Percentiles rank a stretch among this genome's conserved stretches.
Evolutionary conservation across 2,329 filamentous ascomycete species (phyloP).

Genomic region (Stemphylium vesicarium): DNA sequence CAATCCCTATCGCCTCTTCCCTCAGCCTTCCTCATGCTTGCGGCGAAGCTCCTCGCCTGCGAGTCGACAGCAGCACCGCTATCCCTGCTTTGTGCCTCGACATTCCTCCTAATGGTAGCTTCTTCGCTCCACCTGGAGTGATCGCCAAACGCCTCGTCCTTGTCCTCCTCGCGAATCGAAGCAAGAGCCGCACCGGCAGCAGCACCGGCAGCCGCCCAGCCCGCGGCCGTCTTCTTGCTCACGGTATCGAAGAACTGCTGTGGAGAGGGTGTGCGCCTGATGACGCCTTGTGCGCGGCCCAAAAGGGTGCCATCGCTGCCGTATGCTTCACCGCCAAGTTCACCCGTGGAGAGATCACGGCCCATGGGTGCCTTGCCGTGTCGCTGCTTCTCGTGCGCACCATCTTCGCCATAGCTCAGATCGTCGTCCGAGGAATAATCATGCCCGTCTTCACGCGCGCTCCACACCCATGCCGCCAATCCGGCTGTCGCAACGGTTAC

Average conservation of each 20-base stretch:
- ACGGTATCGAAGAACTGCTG: constrained; percentile 88
- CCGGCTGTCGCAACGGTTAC: constrained; percentile 87
- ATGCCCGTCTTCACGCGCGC: constrained; percentile 78
- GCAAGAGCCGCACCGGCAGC: constrained; percentile 82
- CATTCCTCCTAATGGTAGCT: constrained; percentile 68
- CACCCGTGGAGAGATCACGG: constrained; percentile 29
- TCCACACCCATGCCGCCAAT: constrained; percentile 91
- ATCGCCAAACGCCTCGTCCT: constrained; percentile 74
- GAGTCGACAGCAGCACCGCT: constrained; percentile 42
- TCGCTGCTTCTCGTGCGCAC: constrained; percentile 20
- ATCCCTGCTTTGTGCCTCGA: constrained; percentile 46
- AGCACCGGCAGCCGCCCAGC: constrained; percentile 81
- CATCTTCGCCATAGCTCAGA: constrained; percentile 53
- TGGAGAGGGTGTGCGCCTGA: constrained; percentile 82
- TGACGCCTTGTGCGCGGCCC: constrained; percentile 77
- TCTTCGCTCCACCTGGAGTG: constrained; percentile 94
- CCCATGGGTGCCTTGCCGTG: constrained; percentile 28
- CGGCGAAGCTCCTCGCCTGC: constrained; percentile 43
- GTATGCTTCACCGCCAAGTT: constrained; percentile 28
- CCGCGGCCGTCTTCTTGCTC: constrained; percentile 79
- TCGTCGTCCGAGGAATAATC: constrained; percentile 65
- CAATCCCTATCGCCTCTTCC: constrained; percentile 20
- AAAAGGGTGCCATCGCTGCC: constrained; percentile 67
- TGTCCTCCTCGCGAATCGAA: constrained; percentile 84
- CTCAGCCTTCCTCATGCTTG: constrained; percentile 31